phyloP scores from a whole-genome alignment of 257 asterid genomes.

The Avicennia marina region DNA sequence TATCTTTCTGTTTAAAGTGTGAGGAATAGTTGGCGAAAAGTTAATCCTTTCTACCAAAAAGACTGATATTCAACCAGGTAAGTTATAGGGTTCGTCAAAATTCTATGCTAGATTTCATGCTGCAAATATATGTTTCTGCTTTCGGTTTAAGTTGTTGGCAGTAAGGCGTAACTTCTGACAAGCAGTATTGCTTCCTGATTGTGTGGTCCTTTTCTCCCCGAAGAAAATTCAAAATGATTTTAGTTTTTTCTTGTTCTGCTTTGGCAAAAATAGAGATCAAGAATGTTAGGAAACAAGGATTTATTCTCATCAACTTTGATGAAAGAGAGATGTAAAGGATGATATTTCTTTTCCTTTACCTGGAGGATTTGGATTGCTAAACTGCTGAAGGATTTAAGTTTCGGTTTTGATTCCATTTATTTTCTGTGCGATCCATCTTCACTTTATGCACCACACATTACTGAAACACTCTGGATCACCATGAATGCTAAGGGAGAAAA shows the following conservation, averaged over 20 bases:
- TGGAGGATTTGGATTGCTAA: background rate
- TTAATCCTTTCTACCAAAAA: background rate
- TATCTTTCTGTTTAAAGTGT: background rate
- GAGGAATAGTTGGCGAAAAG: background rate
- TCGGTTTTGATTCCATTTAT: too few relatives aligned
- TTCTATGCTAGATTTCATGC: conserved; percentile 10
- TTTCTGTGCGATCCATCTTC: background rate
- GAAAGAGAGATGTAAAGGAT: too few relatives aligned
- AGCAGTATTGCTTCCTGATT: background rate
- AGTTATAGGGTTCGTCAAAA: background rate
- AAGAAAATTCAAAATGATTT: too few relatives aligned
- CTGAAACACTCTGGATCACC: background rate
- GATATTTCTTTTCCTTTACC: background rate
- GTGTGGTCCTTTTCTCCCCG: too few relatives aligned
- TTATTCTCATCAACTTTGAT: background rate
- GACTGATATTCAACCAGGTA: background rate
- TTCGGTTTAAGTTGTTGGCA: conserved; percentile 15
- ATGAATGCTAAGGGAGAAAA: background rate
- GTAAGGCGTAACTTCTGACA: background rate
- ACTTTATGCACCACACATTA: background rate
- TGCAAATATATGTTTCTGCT: background rate
- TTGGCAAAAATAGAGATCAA: background rate
- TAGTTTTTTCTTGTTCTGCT: background rate
- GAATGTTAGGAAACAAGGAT: background rate
- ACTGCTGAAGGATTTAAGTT: background rate